A percentile compares a stretch with the other conserved stretches of the same genome.
Evolutionary conservation across 108 stramenopile genomes (phyloP).

Genomic region (Pseudonitzschia delicatissima): DNA sequence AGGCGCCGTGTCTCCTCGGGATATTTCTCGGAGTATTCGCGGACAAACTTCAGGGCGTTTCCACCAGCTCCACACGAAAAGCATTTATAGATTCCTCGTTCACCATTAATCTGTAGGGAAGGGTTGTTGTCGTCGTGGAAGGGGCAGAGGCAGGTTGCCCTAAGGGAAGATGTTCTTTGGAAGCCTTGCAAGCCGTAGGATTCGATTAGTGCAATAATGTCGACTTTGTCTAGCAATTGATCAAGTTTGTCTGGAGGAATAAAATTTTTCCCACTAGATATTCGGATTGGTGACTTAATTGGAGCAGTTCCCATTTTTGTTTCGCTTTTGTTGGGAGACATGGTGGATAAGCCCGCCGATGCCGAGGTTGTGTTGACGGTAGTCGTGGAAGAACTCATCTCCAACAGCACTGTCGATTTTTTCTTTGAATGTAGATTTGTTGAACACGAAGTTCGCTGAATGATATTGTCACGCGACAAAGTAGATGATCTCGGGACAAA

Average conservation of each 20-base stretch:
- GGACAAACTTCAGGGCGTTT: slow-evolving; percentile 84
- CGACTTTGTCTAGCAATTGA: slow-evolving; percentile 46
- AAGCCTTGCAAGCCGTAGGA: slow-evolving; percentile 59
- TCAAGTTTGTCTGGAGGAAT: slow-evolving; percentile 42
- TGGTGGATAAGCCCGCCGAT: neutral
- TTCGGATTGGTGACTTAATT: neutral
- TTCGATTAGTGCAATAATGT: slow-evolving; percentile 60
- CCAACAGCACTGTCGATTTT: neutral
- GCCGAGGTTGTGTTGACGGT: neutral
- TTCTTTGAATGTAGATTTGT: too few species aligned
- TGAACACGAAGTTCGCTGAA: too few species aligned
- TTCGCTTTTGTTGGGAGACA: neutral
- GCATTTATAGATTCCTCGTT: slow-evolving; percentile 85
- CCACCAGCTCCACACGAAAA: slow-evolving; percentile 94
- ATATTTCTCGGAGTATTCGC: slow-evolving; percentile 50
- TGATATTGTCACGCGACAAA: too few species aligned
- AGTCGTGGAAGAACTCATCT: neutral
- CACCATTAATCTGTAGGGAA: slow-evolving; percentile 72
- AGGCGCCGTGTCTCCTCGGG: neutral
- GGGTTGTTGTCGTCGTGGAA: slow-evolving; percentile 92
- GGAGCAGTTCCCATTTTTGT: neutral
- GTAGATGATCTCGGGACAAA: neutral
- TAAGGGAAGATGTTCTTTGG: slow-evolving; percentile 26
- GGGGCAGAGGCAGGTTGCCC: slow-evolving; percentile 82
- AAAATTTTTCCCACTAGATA: neutral